Conservation (phyloP, 345 rosid species). For the Acer negundo region DNA sequence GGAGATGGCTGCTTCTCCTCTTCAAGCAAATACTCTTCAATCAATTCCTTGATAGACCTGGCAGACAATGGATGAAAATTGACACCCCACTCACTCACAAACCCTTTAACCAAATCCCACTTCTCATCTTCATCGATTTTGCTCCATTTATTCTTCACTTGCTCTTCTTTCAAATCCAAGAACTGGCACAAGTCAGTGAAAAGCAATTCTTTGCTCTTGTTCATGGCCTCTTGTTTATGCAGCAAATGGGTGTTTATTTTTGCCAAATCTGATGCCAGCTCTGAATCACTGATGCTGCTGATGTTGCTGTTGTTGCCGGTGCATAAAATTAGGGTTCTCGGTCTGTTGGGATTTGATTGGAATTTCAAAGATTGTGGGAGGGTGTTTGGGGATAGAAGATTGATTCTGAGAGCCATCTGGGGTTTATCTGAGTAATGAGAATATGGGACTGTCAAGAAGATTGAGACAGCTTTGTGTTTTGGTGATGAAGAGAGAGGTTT, state of each 20-base stretch:
- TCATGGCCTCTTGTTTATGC: constrained; percentile 73
- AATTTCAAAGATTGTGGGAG: constrained; percentile 15
- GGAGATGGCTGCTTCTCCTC: constrained; percentile 18
- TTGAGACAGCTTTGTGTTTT: background rate
- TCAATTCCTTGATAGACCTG: constrained; percentile 64
- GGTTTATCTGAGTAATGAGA: background rate
- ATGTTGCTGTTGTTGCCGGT: constrained; percentile 22
- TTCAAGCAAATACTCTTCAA: constrained; percentile 58
- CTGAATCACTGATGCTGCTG: constrained; percentile 34
- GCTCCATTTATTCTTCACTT: constrained; percentile 55
- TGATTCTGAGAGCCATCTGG: constrained; percentile 45
- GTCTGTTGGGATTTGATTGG: constrained; percentile 19
- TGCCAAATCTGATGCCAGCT: constrained; percentile 62
- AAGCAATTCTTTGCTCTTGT: constrained; percentile 63
- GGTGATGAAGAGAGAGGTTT: too few species aligned
- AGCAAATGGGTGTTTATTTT: constrained; percentile 48
- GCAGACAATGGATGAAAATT: constrained; percentile 74
- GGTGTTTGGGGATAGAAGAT: constrained; percentile 28
- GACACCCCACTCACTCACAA: constrained; percentile 61
- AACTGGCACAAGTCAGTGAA: constrained; percentile 63
- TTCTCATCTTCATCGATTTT: constrained; percentile 61
- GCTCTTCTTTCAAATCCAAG: constrained; percentile 47
- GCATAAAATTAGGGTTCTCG: constrained; percentile 40
- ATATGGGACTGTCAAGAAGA: background rate
- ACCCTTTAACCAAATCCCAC: constrained; percentile 48